Percentiles rank a stretch among this genome's conserved stretches.
These are phyloP conservation scores for Delitschia confertaspora DNA, from an alignment of 495 filamentous ascomycete genomes.

Conservation along the genomic window DNA sequence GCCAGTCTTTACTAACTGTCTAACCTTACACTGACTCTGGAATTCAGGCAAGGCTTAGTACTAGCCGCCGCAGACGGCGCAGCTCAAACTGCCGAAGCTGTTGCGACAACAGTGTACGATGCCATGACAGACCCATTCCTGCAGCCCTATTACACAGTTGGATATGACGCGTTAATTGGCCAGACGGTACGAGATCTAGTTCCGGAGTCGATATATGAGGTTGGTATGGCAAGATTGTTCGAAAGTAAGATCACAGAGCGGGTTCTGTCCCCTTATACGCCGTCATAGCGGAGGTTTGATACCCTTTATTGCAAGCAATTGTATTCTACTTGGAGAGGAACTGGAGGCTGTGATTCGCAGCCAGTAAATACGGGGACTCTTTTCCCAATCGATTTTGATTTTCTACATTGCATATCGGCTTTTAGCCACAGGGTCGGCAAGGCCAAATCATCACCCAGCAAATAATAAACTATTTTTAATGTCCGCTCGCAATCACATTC, in stretches of 20 bases:
- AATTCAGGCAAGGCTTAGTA: neutral
- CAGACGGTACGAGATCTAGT: neutral
- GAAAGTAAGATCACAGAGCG: neutral
- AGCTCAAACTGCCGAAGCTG: neutral
- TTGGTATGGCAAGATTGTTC: neutral
- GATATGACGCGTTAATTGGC: neutral
- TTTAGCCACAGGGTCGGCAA: too few species aligned
- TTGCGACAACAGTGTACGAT: neutral
- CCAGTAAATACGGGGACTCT: too few species aligned
- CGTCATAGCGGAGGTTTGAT: too few species aligned
- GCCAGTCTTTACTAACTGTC: neutral
- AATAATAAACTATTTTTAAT: too few species aligned
- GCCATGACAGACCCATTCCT: neutral
- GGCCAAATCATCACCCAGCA: too few species aligned
- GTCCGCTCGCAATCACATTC: too few species aligned
- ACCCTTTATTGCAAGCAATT: too few species aligned
- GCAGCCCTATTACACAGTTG: neutral
- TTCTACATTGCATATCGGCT: too few species aligned
- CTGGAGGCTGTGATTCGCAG: too few species aligned
- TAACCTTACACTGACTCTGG: neutral
- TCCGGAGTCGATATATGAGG: neutral
- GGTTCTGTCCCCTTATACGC: neutral
- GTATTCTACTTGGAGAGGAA: too few species aligned
- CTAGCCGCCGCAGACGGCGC: neutral
- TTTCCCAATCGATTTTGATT: too few species aligned